Evolutionary conservation across 148 eudicot species (phyloP), one percentile per base, ranked within the genome.

Genomic region (Rhododendron ferrugineum): DNA sequence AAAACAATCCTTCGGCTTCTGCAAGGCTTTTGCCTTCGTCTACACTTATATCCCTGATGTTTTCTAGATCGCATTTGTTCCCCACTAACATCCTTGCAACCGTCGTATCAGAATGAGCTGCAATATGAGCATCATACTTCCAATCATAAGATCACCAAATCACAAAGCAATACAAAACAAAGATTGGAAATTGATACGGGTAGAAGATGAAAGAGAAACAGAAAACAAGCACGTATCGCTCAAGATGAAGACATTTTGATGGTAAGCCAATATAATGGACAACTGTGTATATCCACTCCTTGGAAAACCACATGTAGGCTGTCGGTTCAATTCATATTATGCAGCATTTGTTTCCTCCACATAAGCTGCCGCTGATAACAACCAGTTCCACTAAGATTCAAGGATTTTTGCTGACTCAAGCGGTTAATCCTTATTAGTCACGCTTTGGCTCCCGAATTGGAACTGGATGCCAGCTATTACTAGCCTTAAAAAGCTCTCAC

Each of bases 61-160:
- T 85, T 40, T 91, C 94, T 89, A 94, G 89, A 85, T 94, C 97
- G 4, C 84, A 78, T 82, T 94, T 94, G 85, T 94, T 94, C 1
- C 95, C 95, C 13, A 94, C 94, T 22, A 92, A 81, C 95, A 94
- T 94, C 87, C 82, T 85, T 37, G 92, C 94, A 86, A 93, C 90
- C 1, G 95, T 94, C 56, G 93, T 94, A 77, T 94, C 95, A 58
- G 93, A 93, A 84, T 94, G 97, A 74, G 93, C 97, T 93, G 91
- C 91, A 91, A 10, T 36, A 78, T 56, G 18, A 26, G 46, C 36
- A 64, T 36, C 40, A 18, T 46, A 42, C 18, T 62, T 83, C 37
- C 13, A 56, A 40, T 11, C 4, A n/a, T 26, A 36, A 9, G 68
- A 42, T 64, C 54, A 70, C 73, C 49, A 68, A 68, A 42, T 56